phyloP scores from a whole-genome alignment of 148 eudicot genomes.

The Rhododendron williamsianum region DNA sequence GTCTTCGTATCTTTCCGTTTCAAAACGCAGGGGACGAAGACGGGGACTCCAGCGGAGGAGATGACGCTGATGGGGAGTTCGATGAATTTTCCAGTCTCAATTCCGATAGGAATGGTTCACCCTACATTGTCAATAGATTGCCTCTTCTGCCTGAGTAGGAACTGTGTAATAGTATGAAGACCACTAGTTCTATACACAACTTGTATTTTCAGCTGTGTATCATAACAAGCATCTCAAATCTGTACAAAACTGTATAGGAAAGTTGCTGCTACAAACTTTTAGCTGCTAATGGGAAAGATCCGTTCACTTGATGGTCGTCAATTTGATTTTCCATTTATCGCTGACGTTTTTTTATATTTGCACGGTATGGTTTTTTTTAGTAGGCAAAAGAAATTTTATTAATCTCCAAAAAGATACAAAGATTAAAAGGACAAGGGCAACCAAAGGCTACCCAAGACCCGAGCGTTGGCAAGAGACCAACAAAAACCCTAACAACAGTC shows the following conservation, averaged over 20 bases:
- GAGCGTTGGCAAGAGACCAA: too few species aligned
- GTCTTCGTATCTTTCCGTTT: conserved; percentile 54
- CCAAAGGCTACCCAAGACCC: too few species aligned
- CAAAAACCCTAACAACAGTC: too few species aligned
- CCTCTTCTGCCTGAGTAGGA: conserved; percentile 74
- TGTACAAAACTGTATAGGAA: background rate
- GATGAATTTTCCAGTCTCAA: conserved; percentile 32
- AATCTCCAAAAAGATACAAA: too few species aligned
- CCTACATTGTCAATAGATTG: conserved; percentile 42
- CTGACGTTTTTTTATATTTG: background rate
- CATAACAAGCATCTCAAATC: conserved; percentile 8
- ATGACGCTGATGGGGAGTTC: conserved; percentile 21
- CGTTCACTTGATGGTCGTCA: background rate
- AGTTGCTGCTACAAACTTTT: background rate
- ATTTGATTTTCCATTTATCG: background rate
- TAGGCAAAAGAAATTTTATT: too few species aligned
- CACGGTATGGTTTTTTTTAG: too few species aligned
- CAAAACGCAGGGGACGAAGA: conserved; percentile 21
- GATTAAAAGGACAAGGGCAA: too few species aligned
- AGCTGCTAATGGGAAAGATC: background rate
- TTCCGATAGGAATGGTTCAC: conserved; percentile 48
- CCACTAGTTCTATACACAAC: background rate
- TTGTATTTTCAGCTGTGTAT: background rate
- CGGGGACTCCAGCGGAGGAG: conserved; percentile 13
- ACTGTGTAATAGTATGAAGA: background rate